Evolutionary conservation across 805 yeast genomes (phyloP).

Genomic region (Peterozyma toletana): DNA sequence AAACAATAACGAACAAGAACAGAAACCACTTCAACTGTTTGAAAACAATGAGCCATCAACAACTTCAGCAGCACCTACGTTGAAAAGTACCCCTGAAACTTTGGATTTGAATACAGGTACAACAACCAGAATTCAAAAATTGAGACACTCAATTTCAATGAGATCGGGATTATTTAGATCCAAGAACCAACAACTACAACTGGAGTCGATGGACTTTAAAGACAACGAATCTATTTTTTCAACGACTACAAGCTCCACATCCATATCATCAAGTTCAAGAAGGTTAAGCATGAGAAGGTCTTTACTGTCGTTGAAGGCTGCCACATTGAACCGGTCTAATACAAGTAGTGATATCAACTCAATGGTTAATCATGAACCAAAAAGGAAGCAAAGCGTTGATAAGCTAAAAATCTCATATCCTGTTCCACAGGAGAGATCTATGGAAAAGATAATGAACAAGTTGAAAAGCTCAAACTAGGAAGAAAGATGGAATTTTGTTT

Average conservation of each 20-base stretch:
- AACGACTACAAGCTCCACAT: neutral
- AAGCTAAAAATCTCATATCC: slow-evolving; percentile 50
- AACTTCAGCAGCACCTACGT: neutral
- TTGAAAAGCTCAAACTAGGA: slow-evolving; percentile 41
- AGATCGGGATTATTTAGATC: slow-evolving; percentile 16
- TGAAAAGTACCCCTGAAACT: neutral
- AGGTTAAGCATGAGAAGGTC: slow-evolving; percentile 19
- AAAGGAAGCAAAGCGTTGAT: slow-evolving; percentile 18
- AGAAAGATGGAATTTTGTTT: no score
- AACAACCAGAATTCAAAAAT: slow-evolving; percentile 7
- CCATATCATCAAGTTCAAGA: slow-evolving; percentile 6
- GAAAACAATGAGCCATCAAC: neutral
- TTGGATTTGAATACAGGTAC: slow-evolving; percentile 1
- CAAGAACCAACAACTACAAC: neutral
- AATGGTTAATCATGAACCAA: slow-evolving; percentile 10
- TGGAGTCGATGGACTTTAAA: slow-evolving; percentile 6
- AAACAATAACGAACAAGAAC: neutral
- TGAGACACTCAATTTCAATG: slow-evolving; percentile 22
- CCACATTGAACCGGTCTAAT: slow-evolving; percentile 13
- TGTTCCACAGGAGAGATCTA: slow-evolving; percentile 45
- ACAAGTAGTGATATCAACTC: neutral
- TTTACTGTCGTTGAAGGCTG: slow-evolving; percentile 14
- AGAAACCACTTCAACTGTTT: neutral
- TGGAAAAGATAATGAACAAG: slow-evolving; percentile 47
- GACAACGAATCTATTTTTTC: slow-evolving; percentile 12